phyloP scores from a whole-genome alignment of 176 grass and related monocot species.

The Phoenix roebelenii region DNA sequence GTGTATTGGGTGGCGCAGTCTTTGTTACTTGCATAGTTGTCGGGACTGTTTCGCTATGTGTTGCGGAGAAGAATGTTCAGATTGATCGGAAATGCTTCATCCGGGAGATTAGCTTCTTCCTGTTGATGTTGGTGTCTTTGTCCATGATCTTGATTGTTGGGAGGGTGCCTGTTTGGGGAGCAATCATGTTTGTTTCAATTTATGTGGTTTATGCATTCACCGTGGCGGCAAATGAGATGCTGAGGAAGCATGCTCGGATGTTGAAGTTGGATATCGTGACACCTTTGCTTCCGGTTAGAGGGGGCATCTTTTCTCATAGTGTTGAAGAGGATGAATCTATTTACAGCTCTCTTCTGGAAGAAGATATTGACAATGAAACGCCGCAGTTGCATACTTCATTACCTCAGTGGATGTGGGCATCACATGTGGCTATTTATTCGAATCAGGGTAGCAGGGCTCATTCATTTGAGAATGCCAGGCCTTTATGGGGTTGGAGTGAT shows the following conservation, averaged over 20 bases:
- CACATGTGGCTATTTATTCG: slow-evolving; percentile 95
- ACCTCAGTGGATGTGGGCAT: slow-evolving; percentile 99
- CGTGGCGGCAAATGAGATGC: slow-evolving; percentile 81
- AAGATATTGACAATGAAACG: slow-evolving; percentile 40
- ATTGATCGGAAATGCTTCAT: slow-evolving; percentile 84
- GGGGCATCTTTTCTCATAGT: slow-evolving; percentile 65
- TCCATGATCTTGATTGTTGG: slow-evolving; percentile 66
- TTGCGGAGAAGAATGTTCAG: slow-evolving; percentile 87
- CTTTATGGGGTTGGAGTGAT: slow-evolving; percentile 96
- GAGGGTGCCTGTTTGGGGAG: slow-evolving; percentile 85
- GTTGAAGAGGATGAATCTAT: slow-evolving; percentile 58
- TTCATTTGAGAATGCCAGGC: slow-evolving; percentile 56
- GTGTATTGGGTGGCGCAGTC: slow-evolving; percentile 82
- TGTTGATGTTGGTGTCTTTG: slow-evolving; percentile 45
- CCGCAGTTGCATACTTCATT: slow-evolving; percentile 47
- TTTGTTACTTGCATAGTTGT: slow-evolving; percentile 95
- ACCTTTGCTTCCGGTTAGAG: slow-evolving; percentile 78
- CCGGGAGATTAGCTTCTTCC: slow-evolving; percentile 83
- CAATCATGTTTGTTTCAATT: slow-evolving; percentile 69
- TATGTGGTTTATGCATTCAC: slow-evolving; percentile 85
- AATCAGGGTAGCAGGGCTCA: slow-evolving; percentile 50
- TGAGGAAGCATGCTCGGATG: slow-evolving; percentile 75
- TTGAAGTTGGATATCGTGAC: slow-evolving; percentile 81
- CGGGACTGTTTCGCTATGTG: slow-evolving; percentile 57
- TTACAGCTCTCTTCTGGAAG: slow-evolving; percentile 74